Evolutionary conservation across 352 stramenopile species (phyloP), one percentile per base, ranked within the genome.

Genomic region (Pythium utonaiense): DNA sequence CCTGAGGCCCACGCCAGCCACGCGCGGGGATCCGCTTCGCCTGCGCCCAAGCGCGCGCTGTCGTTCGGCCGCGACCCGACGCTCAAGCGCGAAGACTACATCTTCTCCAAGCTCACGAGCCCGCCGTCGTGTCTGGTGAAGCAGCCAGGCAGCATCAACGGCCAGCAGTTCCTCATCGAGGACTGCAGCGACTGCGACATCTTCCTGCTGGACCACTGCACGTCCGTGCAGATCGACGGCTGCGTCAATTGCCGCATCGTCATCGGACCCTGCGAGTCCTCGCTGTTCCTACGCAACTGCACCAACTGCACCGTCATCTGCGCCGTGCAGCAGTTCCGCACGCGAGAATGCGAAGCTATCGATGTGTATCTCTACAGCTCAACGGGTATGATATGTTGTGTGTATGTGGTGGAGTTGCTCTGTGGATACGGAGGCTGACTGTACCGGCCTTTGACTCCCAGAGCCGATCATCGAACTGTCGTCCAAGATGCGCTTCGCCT

Each of bases 151-250:
- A 79, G 51, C 51, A 74, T 93, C 60, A 83, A 80, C 48, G 83
- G 83, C 44, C 80, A 93, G 75, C 83, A 93, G 57, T 93, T 93
- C 63, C 66, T 93, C 53, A 69, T 93, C 47, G 81, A 93, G 41
- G 69, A 85, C 45, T 91, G 79, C 60, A 53, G 62, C 48, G 79
- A 86, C 62, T 91, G 81, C 59, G 78, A 90, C 36, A 83, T 93
- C 53, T 91, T 90, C 50, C 21, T 93, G 55, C 59, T 93, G 31
- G 83, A 93, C 60, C 67, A 89, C 63, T 89, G 77, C 71, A 80
- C 78, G 54, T 85, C 79, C 31, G 79, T 93, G 68, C 80, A 89
- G 66, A 84, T 93, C 58, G 81, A 93, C 61, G 71, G 73, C 33
- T 93, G 79, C 60, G 40, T 62, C 51, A 78, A 83, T 71, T 93